Evolutionary conservation across 108 stramenopile genomes (phyloP), one percentile per base, ranked within the genome.

Genomic region (Cylindrotheca closterium): DNA sequence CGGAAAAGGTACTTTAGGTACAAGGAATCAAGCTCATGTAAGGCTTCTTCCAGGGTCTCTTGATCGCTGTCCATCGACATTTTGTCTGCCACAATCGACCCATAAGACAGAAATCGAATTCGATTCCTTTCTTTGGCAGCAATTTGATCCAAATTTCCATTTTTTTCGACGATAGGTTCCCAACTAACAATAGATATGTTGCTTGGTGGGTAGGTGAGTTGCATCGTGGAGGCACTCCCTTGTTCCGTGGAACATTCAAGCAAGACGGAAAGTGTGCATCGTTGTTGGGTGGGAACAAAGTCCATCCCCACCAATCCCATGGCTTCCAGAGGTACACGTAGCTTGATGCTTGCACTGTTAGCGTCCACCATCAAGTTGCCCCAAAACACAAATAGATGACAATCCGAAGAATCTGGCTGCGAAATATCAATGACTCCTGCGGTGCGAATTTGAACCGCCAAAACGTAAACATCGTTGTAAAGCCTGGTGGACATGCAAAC

Each of bases 1-100:
- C 81, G 81, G 37, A 82, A 82, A 18, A 82, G 52, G 45, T 51
- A 63, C 49, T 72, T 67, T 46, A 77, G 33, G 52, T 70, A 77
- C 27, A 50, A 34, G 1, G 60, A 42, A 55, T 82, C 81, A 19
- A 82, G 33, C 21, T 54, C 58, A 53, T 82, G 68, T 23, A 80
- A 27, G 30, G 33, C 61, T 31, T 72, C 51, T 12, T 75, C 70
- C 7, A 68, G 46, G 26, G 58, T 58, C 19, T 55, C 53, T 3
- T 71, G 60, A 49, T 63, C 62, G 23, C 19, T 25, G 23, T 12
- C 30, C 55, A 29, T 27, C 55, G 55, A 17, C 66, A 62, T 62
- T 33, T 50, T 62, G 29, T 8, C 56, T 24, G 63, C 0, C 15
- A 65, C 42, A 30, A 57, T 65, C 2, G 62, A 33, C 22, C 52